These are phyloP conservation scores for Reticulascus tulasneorum DNA, from an alignment of 2,329 filamentous ascomycete genomes.

Conservation along the genomic window DNA sequence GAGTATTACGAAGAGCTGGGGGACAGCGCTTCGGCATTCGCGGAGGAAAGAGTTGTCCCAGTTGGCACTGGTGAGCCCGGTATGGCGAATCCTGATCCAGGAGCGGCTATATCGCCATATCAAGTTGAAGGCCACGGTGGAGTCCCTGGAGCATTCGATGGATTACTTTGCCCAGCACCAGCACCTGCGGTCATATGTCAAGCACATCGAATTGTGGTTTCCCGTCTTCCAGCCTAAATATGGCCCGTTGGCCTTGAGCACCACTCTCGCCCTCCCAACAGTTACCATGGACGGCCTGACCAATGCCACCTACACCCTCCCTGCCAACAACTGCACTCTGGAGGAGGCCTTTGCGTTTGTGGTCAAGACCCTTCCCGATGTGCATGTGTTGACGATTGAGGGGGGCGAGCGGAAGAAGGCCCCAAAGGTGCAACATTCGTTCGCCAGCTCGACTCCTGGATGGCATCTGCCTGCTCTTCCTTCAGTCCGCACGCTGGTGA, in stretches of 20 bases:
- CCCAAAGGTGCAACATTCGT: constrained; percentile 50
- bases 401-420: constrained; percentile 75
- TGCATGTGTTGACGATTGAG: constrained; percentile 66
- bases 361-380: constrained; percentile 52
- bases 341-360: constrained; percentile 67
- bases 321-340: constrained; percentile 64
- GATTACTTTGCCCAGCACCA: constrained; percentile 55
- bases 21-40: constrained; percentile 62
- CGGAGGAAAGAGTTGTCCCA: constrained; percentile 64
- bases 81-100: constrained; percentile 68
- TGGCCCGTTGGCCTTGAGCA: constrained; percentile 36
- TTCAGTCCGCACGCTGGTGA: constrained; percentile 63
- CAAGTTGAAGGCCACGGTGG: constrained; percentile 67
- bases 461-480: constrained; percentile 42
- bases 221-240: constrained; percentile 64
- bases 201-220: constrained; percentile 74
- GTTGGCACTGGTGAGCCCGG: constrained; percentile 56
- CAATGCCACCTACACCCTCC: constrained; percentile 55
- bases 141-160: constrained; percentile 57
- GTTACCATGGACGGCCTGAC: constrained; percentile 53
- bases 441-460: constrained; percentile 18
- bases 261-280: constrained; percentile 43
- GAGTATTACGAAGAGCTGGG: constrained; percentile 56
- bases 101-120: constrained; percentile 71
- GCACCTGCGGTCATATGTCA: constrained; percentile 61